phyloP scores from a whole-genome alignment of 1,139 yeast species.

The Lodderomyces theae region DNA sequence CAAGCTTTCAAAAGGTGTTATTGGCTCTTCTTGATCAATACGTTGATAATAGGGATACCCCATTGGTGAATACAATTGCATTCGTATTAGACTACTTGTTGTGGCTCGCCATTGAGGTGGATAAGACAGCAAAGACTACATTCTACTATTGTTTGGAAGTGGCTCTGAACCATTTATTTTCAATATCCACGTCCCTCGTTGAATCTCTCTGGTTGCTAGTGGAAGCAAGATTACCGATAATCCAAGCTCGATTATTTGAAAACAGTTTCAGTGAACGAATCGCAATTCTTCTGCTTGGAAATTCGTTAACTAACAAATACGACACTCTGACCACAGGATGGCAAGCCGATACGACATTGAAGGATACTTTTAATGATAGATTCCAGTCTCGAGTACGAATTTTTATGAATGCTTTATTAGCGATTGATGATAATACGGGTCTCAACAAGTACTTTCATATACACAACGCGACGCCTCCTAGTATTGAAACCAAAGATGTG shows the following conservation, averaged over 20 bases:
- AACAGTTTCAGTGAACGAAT: slow-evolving; percentile 35
- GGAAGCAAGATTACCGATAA: slow-evolving; percentile 29
- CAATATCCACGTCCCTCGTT: slow-evolving; percentile 21
- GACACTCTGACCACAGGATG: slow-evolving; percentile 19
- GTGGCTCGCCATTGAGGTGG: slow-evolving; percentile 15
- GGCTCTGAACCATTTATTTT: slow-evolving; percentile 21
- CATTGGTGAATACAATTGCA: slow-evolving; percentile 19
- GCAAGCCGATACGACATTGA: slow-evolving; percentile 27
- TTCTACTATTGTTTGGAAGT: slow-evolving; percentile 24
- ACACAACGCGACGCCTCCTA: slow-evolving; percentile 25
- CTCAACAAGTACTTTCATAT: slow-evolving; percentile 40
- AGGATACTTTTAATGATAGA: slow-evolving; percentile 40
- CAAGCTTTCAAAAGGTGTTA: neutral
- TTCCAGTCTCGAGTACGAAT: slow-evolving; percentile 37
- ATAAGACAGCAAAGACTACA: slow-evolving; percentile 19
- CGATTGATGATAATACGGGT: slow-evolving; percentile 47
- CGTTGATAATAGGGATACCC: slow-evolving; percentile 1
- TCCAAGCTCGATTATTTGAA: slow-evolving; percentile 26
- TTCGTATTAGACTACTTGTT: slow-evolving; percentile 26
- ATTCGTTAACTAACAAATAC: slow-evolving; percentile 35
- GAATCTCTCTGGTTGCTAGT: slow-evolving; percentile 37
- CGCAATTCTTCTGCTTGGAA: slow-evolving; percentile 38
- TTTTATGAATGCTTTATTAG: slow-evolving; percentile 33
- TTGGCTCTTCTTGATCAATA: slow-evolving; percentile 2
- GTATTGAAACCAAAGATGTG: slow-evolving; percentile 17